phyloP scores from a whole-genome alignment of 2,329 filamentous ascomycete genomes.

The Venturia pyrina region DNA sequence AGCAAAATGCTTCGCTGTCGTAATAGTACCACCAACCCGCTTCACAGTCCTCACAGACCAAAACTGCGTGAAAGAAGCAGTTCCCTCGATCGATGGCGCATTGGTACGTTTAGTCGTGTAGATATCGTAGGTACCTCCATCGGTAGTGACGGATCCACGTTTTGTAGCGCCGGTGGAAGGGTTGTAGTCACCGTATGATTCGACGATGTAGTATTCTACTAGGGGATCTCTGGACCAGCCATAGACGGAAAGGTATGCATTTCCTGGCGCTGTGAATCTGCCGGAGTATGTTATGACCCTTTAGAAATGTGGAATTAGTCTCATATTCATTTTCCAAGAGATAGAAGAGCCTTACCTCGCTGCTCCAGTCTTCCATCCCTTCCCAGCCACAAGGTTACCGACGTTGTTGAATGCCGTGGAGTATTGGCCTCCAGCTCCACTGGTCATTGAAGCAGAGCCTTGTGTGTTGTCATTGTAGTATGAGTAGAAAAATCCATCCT shows the following conservation, averaged over 20 bases:
- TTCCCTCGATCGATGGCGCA: constrained; percentile 45
- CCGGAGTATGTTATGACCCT: constrained; percentile 43
- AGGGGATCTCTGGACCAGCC: constrained; percentile 46
- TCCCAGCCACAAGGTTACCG: constrained; percentile 48
- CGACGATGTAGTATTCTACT: constrained; percentile 52
- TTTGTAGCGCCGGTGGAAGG: constrained; percentile 24
- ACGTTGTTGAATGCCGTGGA: constrained; percentile 34
- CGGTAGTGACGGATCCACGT: constrained; percentile 30
- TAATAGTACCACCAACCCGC: constrained; percentile 42
- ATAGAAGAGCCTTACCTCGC: constrained; percentile 30
- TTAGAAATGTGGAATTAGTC: neutral
- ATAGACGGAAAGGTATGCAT: constrained; percentile 47
- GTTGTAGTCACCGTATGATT: constrained; percentile 41
- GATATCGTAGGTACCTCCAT: constrained; percentile 45
- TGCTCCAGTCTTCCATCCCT: constrained; percentile 47
- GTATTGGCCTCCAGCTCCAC: constrained; percentile 23
- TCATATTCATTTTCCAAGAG: neutral
- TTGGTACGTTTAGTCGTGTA: constrained; percentile 40
- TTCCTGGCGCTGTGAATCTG: constrained; percentile 37
- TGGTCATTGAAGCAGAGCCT: constrained; percentile 20
- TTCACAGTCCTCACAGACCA: constrained; percentile 42
- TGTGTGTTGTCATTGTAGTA: constrained; percentile 36
- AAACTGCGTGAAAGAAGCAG: constrained; percentile 45
- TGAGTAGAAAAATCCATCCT: constrained; percentile 36
- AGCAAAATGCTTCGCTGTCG: constrained; percentile 41